Conservation (phyloP, 495 filamentous ascomycete species). For the Evernia prunastri region DNA sequence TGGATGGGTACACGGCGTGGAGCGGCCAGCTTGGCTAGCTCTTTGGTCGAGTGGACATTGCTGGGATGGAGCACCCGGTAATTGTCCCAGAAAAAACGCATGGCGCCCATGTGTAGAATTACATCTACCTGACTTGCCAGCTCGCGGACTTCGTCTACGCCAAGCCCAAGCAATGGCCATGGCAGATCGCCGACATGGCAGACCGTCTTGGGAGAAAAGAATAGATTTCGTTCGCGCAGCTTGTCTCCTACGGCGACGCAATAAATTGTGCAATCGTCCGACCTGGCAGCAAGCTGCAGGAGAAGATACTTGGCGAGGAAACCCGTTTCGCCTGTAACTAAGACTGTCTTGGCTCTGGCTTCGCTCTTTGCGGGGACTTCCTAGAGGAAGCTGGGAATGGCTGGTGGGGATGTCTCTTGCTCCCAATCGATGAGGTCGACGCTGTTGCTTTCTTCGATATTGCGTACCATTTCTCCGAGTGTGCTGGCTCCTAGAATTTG, state of each 20-base stretch:
- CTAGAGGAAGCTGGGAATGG: conserved; percentile 4
- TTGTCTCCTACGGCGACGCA: conserved; percentile 24
- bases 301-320: conserved; percentile 16
- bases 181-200: conserved; percentile 33
- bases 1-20: conserved; percentile 37
- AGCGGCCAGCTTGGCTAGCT: conserved; percentile 31
- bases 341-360: conserved; percentile 1
- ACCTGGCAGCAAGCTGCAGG: neutral
- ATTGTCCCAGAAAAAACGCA: conserved; percentile 36
- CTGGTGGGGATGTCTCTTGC: conserved; percentile 21
- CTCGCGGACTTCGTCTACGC: conserved; percentile 17
- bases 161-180: conserved; percentile 32
- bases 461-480: conserved; percentile 30
- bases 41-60: conserved; percentile 37
- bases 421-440: conserved; percentile 31
- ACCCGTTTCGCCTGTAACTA: conserved; percentile 11
- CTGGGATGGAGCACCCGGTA: conserved; percentile 33
- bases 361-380: no score
- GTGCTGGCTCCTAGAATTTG: conserved; percentile 34
- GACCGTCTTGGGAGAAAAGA: conserved; percentile 9
- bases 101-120: conserved; percentile 43
- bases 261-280: conserved; percentile 33
- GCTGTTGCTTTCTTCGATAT: conserved; percentile 18
- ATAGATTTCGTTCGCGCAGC: neutral
- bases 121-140: conserved; percentile 31